Percentiles rank a stretch among this genome's conserved stretches.
phyloP scores from a whole-genome alignment of 768 basidiomycete species.

The Tephrocybe sp. region DNA sequence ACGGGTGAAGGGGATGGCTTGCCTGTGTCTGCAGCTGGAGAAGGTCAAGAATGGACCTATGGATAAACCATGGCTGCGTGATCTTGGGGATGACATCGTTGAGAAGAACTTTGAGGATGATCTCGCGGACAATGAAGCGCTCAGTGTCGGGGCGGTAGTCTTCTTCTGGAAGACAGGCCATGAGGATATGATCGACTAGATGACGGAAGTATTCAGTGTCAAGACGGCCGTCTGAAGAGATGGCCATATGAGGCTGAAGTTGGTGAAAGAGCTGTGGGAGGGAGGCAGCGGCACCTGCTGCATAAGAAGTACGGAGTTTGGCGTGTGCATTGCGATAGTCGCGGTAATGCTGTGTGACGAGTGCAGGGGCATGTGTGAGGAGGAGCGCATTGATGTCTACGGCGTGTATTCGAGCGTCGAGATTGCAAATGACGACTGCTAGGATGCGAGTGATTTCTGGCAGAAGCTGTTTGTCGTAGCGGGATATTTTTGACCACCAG shows the following conservation, averaged over 20 bases:
- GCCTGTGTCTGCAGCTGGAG: constrained; percentile 46
- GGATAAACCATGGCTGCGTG: constrained; percentile 89
- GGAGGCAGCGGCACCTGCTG: constrained; percentile 58
- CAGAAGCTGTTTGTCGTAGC: constrained; percentile 81
- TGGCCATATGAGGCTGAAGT: constrained; percentile 81
- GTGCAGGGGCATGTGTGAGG: constrained; percentile 56
- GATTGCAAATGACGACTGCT: constrained; percentile 49
- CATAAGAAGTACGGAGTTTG: constrained; percentile 69
- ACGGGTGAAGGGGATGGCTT: constrained; percentile 12
- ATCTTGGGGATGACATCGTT: constrained; percentile 65
- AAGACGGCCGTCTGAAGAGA: constrained; percentile 60
- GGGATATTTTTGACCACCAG: constrained; percentile 84
- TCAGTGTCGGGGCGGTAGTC: constrained; percentile 80
- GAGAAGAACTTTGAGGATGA: constrained; percentile 75
- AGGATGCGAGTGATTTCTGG: constrained; percentile 66
- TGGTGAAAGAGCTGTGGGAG: constrained; percentile 73
- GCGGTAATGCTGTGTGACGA: constrained; percentile 72
- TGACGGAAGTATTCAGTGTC: constrained; percentile 80
- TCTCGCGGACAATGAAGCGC: constrained; percentile 80
- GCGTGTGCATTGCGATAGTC: constrained; percentile 71
- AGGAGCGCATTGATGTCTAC: constrained; percentile 61
- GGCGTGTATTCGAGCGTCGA: constrained; percentile 55
- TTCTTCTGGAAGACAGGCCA: constrained; percentile 66
- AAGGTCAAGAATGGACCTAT: constrained; percentile 62
- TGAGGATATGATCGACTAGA: constrained; percentile 73